These are phyloP conservation scores for Lophium mytilinum DNA, from an alignment of 495 filamentous ascomycete species.

Conservation along the genomic window DNA sequence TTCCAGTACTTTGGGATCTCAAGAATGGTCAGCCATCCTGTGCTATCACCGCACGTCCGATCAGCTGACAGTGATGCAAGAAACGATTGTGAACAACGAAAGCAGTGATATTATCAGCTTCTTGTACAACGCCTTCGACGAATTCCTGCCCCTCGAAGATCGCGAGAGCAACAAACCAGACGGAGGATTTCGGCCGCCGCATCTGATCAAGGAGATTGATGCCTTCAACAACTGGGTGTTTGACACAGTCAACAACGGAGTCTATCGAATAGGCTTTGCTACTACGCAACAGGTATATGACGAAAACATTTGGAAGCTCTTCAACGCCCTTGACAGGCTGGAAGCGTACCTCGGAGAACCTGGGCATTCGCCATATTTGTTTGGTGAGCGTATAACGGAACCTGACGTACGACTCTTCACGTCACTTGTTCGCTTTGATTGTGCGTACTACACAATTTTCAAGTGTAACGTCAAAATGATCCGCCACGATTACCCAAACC, in stretches of 20 bases:
- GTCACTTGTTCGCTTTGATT: constrained; percentile 60
- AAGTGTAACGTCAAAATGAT: constrained; percentile 65
- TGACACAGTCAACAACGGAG: constrained; percentile 58
- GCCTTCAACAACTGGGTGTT: constrained; percentile 59
- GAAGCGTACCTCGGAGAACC: constrained; percentile 48
- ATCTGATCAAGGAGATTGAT: constrained; percentile 50
- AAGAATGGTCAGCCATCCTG: constrained; percentile 34
- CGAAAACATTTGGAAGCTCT: constrained; percentile 49
- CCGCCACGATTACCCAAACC: constrained; percentile 57
- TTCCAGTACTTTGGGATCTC: constrained; percentile 57
- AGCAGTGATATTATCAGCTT: constrained; percentile 34
- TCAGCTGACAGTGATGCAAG: not conserved
- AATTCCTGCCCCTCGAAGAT: constrained; percentile 37
- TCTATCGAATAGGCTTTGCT: constrained; percentile 66
- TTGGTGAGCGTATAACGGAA: constrained; percentile 58
- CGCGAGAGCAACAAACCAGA: constrained; percentile 39
- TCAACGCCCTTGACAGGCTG: constrained; percentile 53
- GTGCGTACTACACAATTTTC: constrained; percentile 60
- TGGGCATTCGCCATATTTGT: constrained; percentile 50
- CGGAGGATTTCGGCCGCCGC: constrained; percentile 49
- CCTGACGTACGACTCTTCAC: constrained; percentile 59
- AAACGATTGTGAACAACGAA: constrained; percentile 36
- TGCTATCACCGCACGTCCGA: not conserved
- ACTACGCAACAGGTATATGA: constrained; percentile 58
- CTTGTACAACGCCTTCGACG: constrained; percentile 43